phyloP scores from a whole-genome alignment of 2,329 filamentous ascomycete species.

The Epichloe scottii region DNA sequence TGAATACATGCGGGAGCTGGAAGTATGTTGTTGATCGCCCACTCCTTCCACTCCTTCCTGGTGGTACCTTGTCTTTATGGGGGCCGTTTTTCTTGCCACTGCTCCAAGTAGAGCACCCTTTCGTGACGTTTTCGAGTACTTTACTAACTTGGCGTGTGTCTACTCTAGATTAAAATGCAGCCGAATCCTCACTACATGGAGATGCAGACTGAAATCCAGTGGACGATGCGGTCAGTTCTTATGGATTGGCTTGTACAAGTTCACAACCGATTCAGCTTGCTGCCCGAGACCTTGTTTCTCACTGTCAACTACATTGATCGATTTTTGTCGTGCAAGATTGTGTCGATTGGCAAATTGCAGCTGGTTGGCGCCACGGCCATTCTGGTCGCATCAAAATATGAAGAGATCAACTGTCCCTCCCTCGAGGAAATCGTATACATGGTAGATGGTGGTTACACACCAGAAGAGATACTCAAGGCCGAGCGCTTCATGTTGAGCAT shows the following conservation, averaged over 20 bases:
- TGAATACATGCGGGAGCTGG: conserved; percentile 75
- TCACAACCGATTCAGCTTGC: conserved; percentile 76
- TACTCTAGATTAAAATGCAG: conserved; percentile 56
- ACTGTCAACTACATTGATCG: conserved; percentile 96
- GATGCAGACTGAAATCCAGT: conserved; percentile 90
- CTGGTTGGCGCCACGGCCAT: conserved; percentile 92
- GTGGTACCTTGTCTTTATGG: not conserved
- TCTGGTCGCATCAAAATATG: conserved; percentile 93
- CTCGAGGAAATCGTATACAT: conserved; percentile 95
- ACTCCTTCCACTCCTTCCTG: not conserved
- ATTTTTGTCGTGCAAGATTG: conserved; percentile 87
- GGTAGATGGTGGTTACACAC: conserved; percentile 84
- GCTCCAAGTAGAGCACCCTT: too few relatives aligned
- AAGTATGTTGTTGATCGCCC: conserved; percentile 44
- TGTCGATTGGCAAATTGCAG: conserved; percentile 89
- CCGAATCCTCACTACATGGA: conserved; percentile 96
- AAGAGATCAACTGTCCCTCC: conserved; percentile 96
- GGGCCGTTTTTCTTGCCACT: not conserved
- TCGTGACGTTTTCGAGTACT: not conserved
- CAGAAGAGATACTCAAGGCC: conserved; percentile 89
- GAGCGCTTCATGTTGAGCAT: conserved; percentile 97
- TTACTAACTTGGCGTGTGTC: conserved; percentile 7
- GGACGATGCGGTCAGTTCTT: conserved; percentile 94
- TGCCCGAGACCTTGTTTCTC: conserved; percentile 91
- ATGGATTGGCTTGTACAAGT: conserved; percentile 99